phyloP scores from a whole-genome alignment of 2,329 filamentous ascomycete species.

The Neofusicoccum cordaticola region DNA sequence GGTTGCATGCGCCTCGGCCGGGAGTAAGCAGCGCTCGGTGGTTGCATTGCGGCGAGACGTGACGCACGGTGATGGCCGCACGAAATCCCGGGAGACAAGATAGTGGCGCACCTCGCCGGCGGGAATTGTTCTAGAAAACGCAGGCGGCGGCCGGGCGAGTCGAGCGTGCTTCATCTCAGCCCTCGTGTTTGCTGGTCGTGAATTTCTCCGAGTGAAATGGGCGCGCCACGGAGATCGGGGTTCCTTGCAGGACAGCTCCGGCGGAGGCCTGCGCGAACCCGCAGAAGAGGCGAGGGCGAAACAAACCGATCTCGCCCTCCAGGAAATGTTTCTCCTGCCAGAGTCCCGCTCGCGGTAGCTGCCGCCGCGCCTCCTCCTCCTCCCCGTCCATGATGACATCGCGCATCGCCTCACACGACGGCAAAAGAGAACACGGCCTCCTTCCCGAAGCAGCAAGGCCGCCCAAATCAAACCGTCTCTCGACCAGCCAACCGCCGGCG shows the following conservation, averaged over 20 bases:
- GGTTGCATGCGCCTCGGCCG: not conserved
- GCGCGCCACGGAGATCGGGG: too few relatives aligned
- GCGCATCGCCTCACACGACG: not conserved
- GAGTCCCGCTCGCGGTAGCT: too few relatives aligned
- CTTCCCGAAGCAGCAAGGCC: not conserved
- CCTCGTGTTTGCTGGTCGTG: too few relatives aligned
- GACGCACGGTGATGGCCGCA: too few relatives aligned
- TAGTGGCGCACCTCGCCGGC: not conserved
- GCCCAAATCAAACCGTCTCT: not conserved
- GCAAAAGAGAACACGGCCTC: not conserved
- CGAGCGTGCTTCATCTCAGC: too few relatives aligned
- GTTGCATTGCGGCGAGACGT: not conserved
- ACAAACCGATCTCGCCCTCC: too few relatives aligned
- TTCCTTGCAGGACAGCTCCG: too few relatives aligned
- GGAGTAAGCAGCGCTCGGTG: not conserved
- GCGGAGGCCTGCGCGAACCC: too few relatives aligned
- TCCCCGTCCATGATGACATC: not conserved
- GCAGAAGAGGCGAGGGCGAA: too few relatives aligned
- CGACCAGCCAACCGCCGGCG: not conserved
- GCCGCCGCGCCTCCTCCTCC: too few relatives aligned
- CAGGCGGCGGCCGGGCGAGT: not conserved
- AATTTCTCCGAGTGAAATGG: too few relatives aligned
- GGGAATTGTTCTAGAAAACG: not conserved
- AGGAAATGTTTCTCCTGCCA: too few relatives aligned
- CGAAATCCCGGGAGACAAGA: not conserved